These are phyloP conservation scores for Saccharomycopsis malanga DNA, from an alignment of 805 yeast species.

Conservation along the genomic window DNA sequence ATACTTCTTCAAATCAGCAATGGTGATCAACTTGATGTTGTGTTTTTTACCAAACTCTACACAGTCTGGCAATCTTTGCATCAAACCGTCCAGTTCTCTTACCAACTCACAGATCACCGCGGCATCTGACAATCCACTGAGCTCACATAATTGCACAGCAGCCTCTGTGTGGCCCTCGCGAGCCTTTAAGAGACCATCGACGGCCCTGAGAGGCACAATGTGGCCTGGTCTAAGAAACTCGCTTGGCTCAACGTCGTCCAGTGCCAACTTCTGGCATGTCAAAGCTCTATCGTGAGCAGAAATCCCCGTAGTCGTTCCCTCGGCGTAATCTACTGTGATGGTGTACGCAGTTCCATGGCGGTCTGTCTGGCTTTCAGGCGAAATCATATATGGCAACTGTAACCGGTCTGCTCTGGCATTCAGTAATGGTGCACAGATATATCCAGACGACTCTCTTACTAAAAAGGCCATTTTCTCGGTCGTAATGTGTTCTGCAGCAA, in stretches of 20 bases:
- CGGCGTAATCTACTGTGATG: slow-evolving; percentile 75
- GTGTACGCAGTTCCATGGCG: slow-evolving; percentile 97
- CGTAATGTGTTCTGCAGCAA: slow-evolving; percentile 79
- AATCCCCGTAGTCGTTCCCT: slow-evolving; percentile 95
- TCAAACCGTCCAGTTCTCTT: slow-evolving; percentile 84
- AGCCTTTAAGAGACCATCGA: slow-evolving; percentile 67
- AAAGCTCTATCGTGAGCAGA: slow-evolving; percentile 90
- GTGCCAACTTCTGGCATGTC: slow-evolving; percentile 69
- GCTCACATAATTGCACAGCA: slow-evolving; percentile 75
- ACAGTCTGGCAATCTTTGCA: slow-evolving; percentile 93
- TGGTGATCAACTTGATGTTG: slow-evolving; percentile 65
- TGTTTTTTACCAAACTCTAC: slow-evolving; percentile 54
- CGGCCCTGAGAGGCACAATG: slow-evolving; percentile 86
- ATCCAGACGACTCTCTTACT: slow-evolving; percentile 83
- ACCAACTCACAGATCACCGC: slow-evolving; percentile 93
- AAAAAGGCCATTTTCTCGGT: slow-evolving; percentile 89
- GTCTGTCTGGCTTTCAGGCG: slow-evolving; percentile 47
- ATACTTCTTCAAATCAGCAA: slow-evolving; percentile 56
- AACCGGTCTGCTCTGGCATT: slow-evolving; percentile 71
- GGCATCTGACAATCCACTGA: slow-evolving; percentile 76
- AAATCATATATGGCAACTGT: slow-evolving; percentile 67
- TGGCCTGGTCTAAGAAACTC: slow-evolving; percentile 94
- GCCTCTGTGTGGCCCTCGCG: slow-evolving; percentile 99
- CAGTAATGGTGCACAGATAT: slow-evolving; percentile 85
- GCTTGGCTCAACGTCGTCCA: slow-evolving; percentile 43